Percentiles rank a stretch among this genome's conserved stretches.
These are phyloP conservation scores for Daldinia eschscholtzii DNA, from an alignment of 2,329 filamentous ascomycete genomes.

Conservation along the genomic window DNA sequence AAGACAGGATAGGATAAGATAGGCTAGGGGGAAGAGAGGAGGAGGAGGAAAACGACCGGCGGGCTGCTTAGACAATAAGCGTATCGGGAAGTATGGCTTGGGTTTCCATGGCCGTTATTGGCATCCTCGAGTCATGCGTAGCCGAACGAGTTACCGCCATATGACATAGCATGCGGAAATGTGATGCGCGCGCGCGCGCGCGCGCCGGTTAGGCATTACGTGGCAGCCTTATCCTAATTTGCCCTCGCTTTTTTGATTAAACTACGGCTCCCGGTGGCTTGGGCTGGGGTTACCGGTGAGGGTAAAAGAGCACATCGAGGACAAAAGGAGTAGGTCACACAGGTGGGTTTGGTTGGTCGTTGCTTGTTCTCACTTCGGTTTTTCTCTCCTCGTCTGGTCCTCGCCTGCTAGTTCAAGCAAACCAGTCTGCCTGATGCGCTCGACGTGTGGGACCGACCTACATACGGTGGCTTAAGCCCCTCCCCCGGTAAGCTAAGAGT, in stretches of 20 bases:
- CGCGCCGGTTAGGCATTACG: constrained; percentile 1
- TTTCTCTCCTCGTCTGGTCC: background rate
- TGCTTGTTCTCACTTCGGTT: constrained; percentile 8
- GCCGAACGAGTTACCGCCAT: background rate
- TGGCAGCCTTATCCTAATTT: constrained; percentile 5
- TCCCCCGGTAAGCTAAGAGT: constrained; percentile 6
- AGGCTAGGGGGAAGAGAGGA: background rate
- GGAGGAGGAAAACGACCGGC: background rate
- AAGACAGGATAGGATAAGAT: background rate
- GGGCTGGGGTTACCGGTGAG: background rate
- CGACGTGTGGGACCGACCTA: constrained; percentile 3
- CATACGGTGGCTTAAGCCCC: constrained; percentile 30
- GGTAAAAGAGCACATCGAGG: constrained; percentile 23
- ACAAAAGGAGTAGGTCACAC: constrained; percentile 38
- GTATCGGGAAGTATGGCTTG: background rate
- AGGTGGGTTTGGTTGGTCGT: background rate
- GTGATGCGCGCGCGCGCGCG: background rate
- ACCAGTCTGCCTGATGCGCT: constrained; percentile 12
- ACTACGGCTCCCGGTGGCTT: constrained; percentile 2
- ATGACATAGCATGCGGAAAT: background rate
- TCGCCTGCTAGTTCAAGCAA: constrained; percentile 25
- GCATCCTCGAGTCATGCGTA: constrained; percentile 2
- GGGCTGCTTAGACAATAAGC: background rate
- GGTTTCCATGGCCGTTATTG: background rate
- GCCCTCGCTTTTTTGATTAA: background rate